Base-by-base conservation (phyloP, 2,329 filamentous ascomycete species). In the Alternaria panax region DNA sequence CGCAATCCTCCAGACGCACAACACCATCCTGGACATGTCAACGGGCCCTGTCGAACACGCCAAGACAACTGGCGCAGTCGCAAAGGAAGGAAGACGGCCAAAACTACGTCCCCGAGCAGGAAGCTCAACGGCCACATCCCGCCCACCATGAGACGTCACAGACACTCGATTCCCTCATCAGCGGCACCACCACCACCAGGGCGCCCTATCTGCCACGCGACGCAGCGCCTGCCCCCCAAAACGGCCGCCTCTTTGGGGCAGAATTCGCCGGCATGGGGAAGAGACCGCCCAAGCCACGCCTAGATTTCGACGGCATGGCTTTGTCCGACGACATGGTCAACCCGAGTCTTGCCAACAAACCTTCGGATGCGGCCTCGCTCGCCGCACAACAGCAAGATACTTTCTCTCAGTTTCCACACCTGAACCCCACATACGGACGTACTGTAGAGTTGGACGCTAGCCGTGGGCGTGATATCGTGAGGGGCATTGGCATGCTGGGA, bases 401-500 rank as follows among this genome's bases (percentile, higher is more conserved):
- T 1, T 68, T 70, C 18, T 63, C 62, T 12, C 65, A 64, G 34
- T 76, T 70, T 51, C 75, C 75, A 7, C 68, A 75, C 12, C 65
- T 83, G 45, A 75, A 78, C 38, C 73, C 80, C 3, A 73, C 68
- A 6, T 74, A 78, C 12, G 82, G 82, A 5, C 74, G 81, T 30
- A 77, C 74, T 1, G 69, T 83, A 12, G 68, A 75, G 5, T 70
- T 84, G 45, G 69, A 75, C 52, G 28, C 46, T 2, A 57, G 18
- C 5, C 63, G 68, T 4, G 75, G 79, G 0, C 71, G 80, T n/a
- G 83, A 85, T 74, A 68, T 84, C n/a, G 82, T 79, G 5, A 65
- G 79, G 32, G 83, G 82, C 0, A 80, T 86, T 64, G 71, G 75
- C 41, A 75, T 72, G 63, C 64, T 88, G 64, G 71, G 72, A 12